Evolutionary conservation across 208 protist species (phyloP).

Genomic region (Leishmania tropica): DNA sequence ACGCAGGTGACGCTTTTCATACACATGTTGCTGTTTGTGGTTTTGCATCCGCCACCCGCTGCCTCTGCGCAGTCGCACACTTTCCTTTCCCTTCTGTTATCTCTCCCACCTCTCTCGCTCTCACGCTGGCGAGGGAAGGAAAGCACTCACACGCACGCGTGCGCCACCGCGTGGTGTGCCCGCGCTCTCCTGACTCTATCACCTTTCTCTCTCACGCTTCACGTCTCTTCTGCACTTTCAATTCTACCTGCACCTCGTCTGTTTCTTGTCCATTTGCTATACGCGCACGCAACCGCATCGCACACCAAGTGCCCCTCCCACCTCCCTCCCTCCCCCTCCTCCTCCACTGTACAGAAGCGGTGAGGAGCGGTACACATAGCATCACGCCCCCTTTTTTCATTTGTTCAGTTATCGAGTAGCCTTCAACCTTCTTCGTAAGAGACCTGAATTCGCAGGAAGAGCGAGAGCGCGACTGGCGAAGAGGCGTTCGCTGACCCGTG

Average conservation of each 20-base stretch:
- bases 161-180: background rate
- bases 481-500: background rate
- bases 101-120: background rate
- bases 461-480: background rate
- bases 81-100: too few species aligned
- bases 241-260: background rate
- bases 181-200: background rate
- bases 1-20: too few species aligned
- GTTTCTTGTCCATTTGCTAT: background rate
- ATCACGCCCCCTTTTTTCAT: background rate
- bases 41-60: too few species aligned
- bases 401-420: background rate
- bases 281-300: background rate
- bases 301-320: background rate
- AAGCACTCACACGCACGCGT: background rate
- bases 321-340: too few species aligned
- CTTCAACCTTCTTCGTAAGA: background rate
- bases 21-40: too few species aligned
- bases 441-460: background rate
- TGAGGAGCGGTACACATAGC: background rate
- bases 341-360: background rate
- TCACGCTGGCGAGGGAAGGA: background rate
- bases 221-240: background rate
- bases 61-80: too few species aligned
- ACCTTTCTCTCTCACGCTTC: background rate